Base-by-base conservation (phyloP, 2,329 filamentous ascomycete genomes). In the Lachnellula subtilissima region DNA sequence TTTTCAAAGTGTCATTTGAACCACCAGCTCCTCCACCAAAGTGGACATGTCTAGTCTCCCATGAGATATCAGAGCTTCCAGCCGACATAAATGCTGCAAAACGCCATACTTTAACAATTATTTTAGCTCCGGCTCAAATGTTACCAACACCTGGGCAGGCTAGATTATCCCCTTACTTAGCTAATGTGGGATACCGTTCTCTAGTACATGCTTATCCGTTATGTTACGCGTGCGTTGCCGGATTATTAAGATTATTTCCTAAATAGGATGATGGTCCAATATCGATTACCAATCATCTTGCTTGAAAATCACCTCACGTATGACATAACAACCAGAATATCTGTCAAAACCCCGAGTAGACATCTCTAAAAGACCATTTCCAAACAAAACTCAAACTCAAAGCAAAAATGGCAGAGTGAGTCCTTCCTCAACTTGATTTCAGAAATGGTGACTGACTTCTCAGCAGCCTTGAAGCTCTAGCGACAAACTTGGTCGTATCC, bases 401-500 rank as follows among this genome's bases (percentile, higher is more conserved):
- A 39, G 37, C 37, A 43, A 45, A 45, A 23, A 45, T 45, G 42
- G 42, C 42, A 45, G 42, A 45, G 42, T 45, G 19, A 23, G 17
- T 45, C 42, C n/a, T 12, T 17, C 37, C 37, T 15, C 37, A 23
- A 15, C 19, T 23, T 17, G 11, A 12, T 5, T 45, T 45, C 6
- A 17, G 8, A 17, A 23, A 22, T 5, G 6, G 12, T 17, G n/a
- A 45, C 42, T 45, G 17, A 45, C 42, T 45, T 17, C 15, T 17
- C 17, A 5, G 11, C 28, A 58, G 55, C 47, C 48, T 55, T 37
- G 39, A 58, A 42, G 49, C 48, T n/a, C 43, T 58, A 5, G 47
- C 53, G 47, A 25, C 32, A 37, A 55, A 15, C 17, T 50, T 64
- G 23, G 36, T 57, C 45, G 45, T 49, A 25, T 55, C 57, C 8